Percentiles rank a stretch among this genome's conserved stretches.
phyloP scores from a whole-genome alignment of 768 basidiomycete genomes.

The Roridomyces roridus region DNA sequence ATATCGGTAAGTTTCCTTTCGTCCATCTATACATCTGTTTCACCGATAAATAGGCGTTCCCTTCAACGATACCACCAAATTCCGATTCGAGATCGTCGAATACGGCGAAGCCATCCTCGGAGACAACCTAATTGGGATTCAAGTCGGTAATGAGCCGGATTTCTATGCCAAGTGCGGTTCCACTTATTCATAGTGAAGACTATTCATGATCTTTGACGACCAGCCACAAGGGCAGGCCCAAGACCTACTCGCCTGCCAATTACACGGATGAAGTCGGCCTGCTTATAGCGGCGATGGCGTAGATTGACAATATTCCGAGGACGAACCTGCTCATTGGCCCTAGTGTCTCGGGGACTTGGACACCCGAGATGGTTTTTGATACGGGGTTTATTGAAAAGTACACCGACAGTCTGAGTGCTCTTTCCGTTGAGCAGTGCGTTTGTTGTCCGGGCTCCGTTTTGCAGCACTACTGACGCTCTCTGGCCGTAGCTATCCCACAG shows the following conservation, averaged over 20 bases:
- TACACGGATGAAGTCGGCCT: slow-evolving; percentile 35
- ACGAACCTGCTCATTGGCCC: slow-evolving; percentile 49
- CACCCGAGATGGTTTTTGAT: slow-evolving; percentile 40
- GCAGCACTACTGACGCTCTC: neutral
- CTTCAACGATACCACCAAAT: slow-evolving; percentile 58
- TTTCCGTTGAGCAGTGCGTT: slow-evolving; percentile 50
- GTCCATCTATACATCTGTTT: no score
- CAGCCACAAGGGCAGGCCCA: slow-evolving; percentile 16
- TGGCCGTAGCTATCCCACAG: slow-evolving; percentile 57
- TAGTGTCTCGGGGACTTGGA: slow-evolving; percentile 42
- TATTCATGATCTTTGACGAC: neutral
- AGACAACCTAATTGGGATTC: slow-evolving; percentile 54
- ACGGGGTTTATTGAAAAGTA: slow-evolving; percentile 45
- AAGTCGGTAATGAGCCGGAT: slow-evolving; percentile 69
- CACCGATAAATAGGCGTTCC: slow-evolving; percentile 36
- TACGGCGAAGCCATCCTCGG: slow-evolving; percentile 59
- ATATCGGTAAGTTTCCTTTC: slow-evolving; percentile 37
- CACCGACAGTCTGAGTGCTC: slow-evolving; percentile 32
- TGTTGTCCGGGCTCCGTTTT: neutral
- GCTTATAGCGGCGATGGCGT: slow-evolving; percentile 39
- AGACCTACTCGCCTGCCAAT: slow-evolving; percentile 9
- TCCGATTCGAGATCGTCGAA: slow-evolving; percentile 51
- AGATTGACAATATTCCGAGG: slow-evolving; percentile 28
- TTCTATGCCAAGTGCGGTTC: slow-evolving; percentile 46
- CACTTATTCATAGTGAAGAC: neutral